Evolutionary conservation across 345 rosid species (phyloP), one percentile per base, ranked within the genome.

Genomic region (Limnanthes douglasii): DNA sequence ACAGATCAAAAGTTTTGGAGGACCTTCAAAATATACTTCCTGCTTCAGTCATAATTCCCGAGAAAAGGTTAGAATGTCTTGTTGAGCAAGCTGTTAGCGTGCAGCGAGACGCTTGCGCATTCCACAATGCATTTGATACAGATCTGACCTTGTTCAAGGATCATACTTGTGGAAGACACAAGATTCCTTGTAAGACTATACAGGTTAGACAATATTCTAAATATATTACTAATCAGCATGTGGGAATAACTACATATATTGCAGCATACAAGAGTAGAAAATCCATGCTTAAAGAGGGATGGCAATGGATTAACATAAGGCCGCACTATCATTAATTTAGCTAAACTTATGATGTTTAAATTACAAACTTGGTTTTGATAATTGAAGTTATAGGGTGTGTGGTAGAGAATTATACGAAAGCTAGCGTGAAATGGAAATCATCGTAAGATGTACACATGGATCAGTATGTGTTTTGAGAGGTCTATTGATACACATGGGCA

Each of bases 71-170:
- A 57, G 90, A 73, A 56, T 66, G 57, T 57, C 58, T 78, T 52
- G 75, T 78, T 60, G 90, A 78, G 55, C 60, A 34, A 50, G 80
- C 80, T 12, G 70, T 78, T 48, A 59, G 47, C 34, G 59, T 68
- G 18, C 84, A 78, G 52, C 53, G 61, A 33, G 77, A 60, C 53
- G 64, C 77, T 53, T 78, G 92, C 39, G 50, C 31, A 19, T 74
- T 65, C 39, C 92, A 78, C 47, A 78, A 78, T 58, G 26, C 77
- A 18, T 45, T 46, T 21, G 78, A 74, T 41, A 59, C 57, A 25
- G 75, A 71, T 50, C 48, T 78, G 51, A 70, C 92, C 18, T 51
- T 78, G 56, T 78, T 60, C 39, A 50, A 57, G 0, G 92, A 78
- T 52, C 92, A 78, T 46, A 60, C 61, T 11, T 78, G 92, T 47